Conservation (phyloP, 495 filamentous ascomycete genomes). For the Penicillium daleae region DNA sequence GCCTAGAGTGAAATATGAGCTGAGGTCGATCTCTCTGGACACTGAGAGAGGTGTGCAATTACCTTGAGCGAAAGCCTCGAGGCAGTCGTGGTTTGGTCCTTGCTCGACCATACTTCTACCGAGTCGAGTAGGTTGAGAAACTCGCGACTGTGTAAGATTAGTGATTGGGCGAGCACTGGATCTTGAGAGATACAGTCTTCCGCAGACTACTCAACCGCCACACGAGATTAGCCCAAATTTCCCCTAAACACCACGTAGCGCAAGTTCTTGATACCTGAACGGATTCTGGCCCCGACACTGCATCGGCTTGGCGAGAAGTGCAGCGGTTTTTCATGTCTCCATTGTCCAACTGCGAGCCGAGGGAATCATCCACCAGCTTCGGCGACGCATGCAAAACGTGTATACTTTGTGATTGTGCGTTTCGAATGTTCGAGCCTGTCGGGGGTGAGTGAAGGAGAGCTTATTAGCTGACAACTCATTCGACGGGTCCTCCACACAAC, state of each 20-base stretch:
- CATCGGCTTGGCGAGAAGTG: constrained; percentile 17
- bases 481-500: constrained; percentile 4
- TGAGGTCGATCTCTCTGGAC: neutral
- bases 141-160: constrained; percentile 17
- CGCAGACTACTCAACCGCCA: constrained; percentile 14
- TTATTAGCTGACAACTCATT: constrained; percentile 6
- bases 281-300: constrained; percentile 8
- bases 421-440: constrained; percentile 29
- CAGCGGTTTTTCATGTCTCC: constrained; percentile 26
- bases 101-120: constrained; percentile 35
- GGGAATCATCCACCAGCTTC: constrained; percentile 13
- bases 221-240: constrained; percentile 4
- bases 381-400: constrained; percentile 22
- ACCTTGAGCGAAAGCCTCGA: constrained; percentile 37
- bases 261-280: constrained; percentile 22
- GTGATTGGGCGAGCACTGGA: constrained; percentile 21
- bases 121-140: constrained; percentile 25
- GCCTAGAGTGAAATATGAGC: constrained; percentile 9
- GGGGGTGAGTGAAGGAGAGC: neutral
- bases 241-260: too few relatives aligned
- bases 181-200: constrained; percentile 30
- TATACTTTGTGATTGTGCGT: constrained; percentile 23
- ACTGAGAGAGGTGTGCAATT: neutral
- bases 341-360: constrained; percentile 17
- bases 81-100: constrained; percentile 18